Base-by-base conservation (phyloP, 352 stramenopile genomes). In the Pythium grandisporangium region DNA sequence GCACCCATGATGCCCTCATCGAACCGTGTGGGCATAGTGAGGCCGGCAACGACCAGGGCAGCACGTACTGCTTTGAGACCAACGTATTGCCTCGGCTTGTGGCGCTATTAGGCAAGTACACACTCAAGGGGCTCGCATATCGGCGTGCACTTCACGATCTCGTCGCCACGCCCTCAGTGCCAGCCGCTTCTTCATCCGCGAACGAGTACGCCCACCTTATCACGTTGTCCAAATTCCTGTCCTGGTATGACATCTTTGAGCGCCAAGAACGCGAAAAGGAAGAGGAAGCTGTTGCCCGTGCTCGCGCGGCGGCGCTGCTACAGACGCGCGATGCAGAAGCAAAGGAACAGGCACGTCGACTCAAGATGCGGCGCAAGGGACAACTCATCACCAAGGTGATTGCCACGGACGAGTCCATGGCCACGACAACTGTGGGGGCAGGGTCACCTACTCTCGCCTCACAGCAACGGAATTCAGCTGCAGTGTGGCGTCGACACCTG, bases 1-100 rank as follows among this genome's bases (percentile, higher is more conserved):
- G 61, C 12, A 68, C 61, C n/a, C 49, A 57, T 3, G 53, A 71
- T 23, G 68, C 57, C 1, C 29, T 83, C 27, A 44, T 65, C 8
- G 10, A 22, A 29, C 50, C 23, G 20, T 19, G 27, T 26, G 23
- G 4, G n/a, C 30, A 21, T 8, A 26, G 2, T 16, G 30, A 8
- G 3, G 4, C 16, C 12, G 14, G 24, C 16, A n/a, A 55, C 4
- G 37, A 47, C 17, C 12, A 21, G 23, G 12, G 3, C 11, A 25
- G 19, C 13, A 34, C 33, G 37, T 61, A 51, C 21, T 57, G 38
- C 12, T 83, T 83, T 30, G 72, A 79, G 32, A 81, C 72, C 10
- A 79, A 78, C 22, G 20, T 78, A 4, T 45, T 85, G 6, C 62
- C 69, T n/a, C 65, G 72, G 1, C 49, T 85, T 5, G 66, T 79